Percentiles rank a stretch among this genome's conserved stretches.
Evolutionary conservation across 768 basidiomycete genomes (phyloP).

Genomic region (Podaxis mareebaensis): DNA sequence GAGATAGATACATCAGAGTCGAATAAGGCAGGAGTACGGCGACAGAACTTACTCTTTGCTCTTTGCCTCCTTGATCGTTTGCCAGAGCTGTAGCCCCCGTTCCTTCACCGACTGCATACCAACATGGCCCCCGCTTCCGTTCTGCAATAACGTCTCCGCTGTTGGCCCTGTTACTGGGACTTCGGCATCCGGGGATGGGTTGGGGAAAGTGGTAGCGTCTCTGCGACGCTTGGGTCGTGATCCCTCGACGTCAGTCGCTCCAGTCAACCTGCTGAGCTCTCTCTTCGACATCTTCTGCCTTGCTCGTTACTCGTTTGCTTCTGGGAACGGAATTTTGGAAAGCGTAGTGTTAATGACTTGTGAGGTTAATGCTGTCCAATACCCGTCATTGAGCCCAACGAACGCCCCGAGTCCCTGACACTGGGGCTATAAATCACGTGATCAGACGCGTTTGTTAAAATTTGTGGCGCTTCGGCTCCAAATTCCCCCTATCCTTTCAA

Average conservation of each 20-base stretch:
- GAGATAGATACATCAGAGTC: slow-evolving; percentile 26
- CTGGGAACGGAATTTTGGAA: background rate
- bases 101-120: slow-evolving; percentile 52
- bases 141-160: slow-evolving; percentile 22
- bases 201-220: slow-evolving; percentile 33
- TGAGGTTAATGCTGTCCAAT: slow-evolving; percentile 9
- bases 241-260: slow-evolving; percentile 34
- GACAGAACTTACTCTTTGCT: slow-evolving; percentile 83
- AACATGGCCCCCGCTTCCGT: slow-evolving; percentile 24
- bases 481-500: background rate
- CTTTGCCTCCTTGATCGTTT: slow-evolving; percentile 77
- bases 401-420: background rate
- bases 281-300: slow-evolving; percentile 39
- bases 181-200: slow-evolving; percentile 41
- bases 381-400: slow-evolving; percentile 8
- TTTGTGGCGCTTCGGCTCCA: slow-evolving; percentile 16
- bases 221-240: slow-evolving; percentile 46
- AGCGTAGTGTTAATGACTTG: background rate
- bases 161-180: slow-evolving; percentile 35
- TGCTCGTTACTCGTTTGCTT: background rate
- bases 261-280: slow-evolving; percentile 36
- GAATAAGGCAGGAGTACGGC: slow-evolving; percentile 42
- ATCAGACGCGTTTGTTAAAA: slow-evolving; percentile 17
- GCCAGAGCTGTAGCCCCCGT: slow-evolving; percentile 73
- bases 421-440: slow-evolving; percentile 13